Conservation (phyloP, 129 eudicot species). For the Pittosporum tobira region DNA sequence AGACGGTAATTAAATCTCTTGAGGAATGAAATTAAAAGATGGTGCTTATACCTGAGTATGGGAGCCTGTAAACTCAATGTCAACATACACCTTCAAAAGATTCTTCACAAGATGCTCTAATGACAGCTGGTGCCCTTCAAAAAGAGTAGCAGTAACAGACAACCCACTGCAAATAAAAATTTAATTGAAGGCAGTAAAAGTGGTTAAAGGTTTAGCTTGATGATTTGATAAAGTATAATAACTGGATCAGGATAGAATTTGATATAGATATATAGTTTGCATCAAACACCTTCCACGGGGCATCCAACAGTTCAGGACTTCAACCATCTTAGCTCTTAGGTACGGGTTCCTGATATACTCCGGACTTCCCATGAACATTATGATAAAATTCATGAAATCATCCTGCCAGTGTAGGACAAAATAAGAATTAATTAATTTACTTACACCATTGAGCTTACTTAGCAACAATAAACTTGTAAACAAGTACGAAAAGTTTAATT, state of each 20-base stretch:
- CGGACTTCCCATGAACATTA: constrained; percentile 99
- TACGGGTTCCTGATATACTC: constrained; percentile 91
- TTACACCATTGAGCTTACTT: background rate
- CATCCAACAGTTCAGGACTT: constrained; percentile 98
- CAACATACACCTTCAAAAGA: constrained; percentile 95
- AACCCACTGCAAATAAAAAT: constrained; percentile 54
- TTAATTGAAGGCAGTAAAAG: constrained; percentile 11
- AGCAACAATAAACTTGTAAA: background rate
- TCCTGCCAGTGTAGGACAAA: constrained; percentile 44
- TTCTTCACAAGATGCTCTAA: constrained; percentile 78
- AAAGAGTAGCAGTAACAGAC: constrained; percentile 59
- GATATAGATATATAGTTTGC: background rate
- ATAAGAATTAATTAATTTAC: background rate
- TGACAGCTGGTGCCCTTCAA: constrained; percentile 89
- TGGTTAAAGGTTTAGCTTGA: background rate
- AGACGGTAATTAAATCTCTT: background rate
- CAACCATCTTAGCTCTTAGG: constrained; percentile 95
- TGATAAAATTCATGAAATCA: constrained; percentile 95
- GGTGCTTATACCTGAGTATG: constrained; percentile 75
- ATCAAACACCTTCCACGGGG: constrained; percentile 69
- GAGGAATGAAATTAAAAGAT: background rate
- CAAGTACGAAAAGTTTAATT: background rate
- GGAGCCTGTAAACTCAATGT: constrained; percentile 93
- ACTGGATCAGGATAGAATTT: background rate
- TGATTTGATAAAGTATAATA: background rate